phyloP scores from a whole-genome alignment of 345 rosid genomes.

The Psidium guajava region DNA sequence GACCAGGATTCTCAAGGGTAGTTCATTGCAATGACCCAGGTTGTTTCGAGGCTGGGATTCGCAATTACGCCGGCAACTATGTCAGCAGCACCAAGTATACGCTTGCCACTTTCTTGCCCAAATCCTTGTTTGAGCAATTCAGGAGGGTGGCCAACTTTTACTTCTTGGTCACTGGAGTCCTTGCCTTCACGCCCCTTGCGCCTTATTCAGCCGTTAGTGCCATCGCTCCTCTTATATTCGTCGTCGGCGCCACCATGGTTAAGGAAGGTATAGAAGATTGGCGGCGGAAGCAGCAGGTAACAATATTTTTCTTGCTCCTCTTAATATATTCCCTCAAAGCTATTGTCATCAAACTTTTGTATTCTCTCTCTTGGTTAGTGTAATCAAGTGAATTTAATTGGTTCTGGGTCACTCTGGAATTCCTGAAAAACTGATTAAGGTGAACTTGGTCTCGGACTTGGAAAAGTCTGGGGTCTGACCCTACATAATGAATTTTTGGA shows the following conservation, averaged over 20 bases:
- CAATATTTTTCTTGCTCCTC: background rate
- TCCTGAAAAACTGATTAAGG: background rate
- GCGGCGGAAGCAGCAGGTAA: conserved; percentile 74
- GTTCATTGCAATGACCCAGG: conserved; percentile 75
- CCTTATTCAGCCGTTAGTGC: conserved; percentile 65
- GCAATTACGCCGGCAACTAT: conserved; percentile 44
- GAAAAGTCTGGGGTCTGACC: background rate
- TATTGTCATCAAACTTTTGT: background rate
- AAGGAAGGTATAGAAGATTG: conserved; percentile 90
- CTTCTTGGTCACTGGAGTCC: conserved; percentile 60
- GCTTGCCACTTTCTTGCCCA: conserved; percentile 67
- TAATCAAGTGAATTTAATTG: background rate
- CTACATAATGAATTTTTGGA: background rate
- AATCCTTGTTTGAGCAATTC: conserved; percentile 93
- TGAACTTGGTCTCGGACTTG: background rate
- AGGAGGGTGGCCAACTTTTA: conserved; percentile 91
- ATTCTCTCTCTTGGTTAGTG: background rate
- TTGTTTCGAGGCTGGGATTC: conserved; percentile 40
- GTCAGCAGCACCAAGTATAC: conserved; percentile 66
- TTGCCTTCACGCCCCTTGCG: conserved; percentile 67
- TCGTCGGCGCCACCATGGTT: conserved; percentile 74
- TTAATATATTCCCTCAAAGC: background rate
- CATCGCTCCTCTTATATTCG: conserved; percentile 61
- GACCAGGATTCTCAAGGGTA: conserved; percentile 78
- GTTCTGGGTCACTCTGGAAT: background rate